phyloP scores from a whole-genome alignment of 2,329 filamentous ascomycete species.

The Pseudogymnoascus sp. region DNA sequence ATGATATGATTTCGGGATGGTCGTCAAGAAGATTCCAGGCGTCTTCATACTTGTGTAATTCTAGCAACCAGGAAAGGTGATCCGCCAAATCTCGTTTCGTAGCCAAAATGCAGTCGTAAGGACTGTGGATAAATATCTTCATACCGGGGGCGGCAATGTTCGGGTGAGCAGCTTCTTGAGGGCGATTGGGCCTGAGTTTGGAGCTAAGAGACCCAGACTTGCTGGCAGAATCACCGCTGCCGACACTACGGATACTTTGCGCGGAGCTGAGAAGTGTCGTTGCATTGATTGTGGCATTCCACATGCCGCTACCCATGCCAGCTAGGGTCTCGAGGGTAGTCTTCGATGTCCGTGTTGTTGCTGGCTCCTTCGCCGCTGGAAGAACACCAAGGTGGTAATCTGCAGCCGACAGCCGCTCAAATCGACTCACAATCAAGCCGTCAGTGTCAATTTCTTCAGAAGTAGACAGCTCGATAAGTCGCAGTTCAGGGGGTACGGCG shows the following conservation, averaged over 20 bases:
- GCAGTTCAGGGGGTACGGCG: conserved; percentile 77
- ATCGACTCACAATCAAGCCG: conserved; percentile 76
- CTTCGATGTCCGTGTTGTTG: conserved; percentile 51
- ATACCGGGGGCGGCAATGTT: conserved; percentile 42
- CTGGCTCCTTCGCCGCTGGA: conserved; percentile 64
- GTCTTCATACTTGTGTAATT: conserved; percentile 70
- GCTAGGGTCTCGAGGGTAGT: conserved; percentile 72
- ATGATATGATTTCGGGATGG: conserved; percentile 64
- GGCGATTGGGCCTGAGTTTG: conserved; percentile 28
- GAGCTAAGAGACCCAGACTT: conserved; percentile 39
- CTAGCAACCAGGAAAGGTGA: conserved; percentile 77
- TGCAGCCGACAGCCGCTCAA: conserved; percentile 73
- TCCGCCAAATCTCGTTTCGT: conserved; percentile 81
- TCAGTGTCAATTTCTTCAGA: conserved; percentile 81
- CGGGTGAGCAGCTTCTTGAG: conserved; percentile 21
- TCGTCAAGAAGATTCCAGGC: conserved; percentile 87
- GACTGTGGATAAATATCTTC: conserved; percentile 92
- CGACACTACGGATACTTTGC: conserved; percentile 62
- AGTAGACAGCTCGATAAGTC: conserved; percentile 80
- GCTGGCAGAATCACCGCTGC: conserved; percentile 47
- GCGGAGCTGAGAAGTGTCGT: conserved; percentile 79
- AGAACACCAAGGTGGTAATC: conserved; percentile 88
- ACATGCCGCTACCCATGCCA: conserved; percentile 66
- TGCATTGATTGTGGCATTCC: conserved; percentile 86
- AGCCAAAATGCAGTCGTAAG: conserved; percentile 91